Percentiles rank a stretch among this genome's conserved stretches.
These are phyloP conservation scores for Mychonastes homosphaera DNA, from an alignment of 139 green algal species.

Conservation along the genomic window DNA sequence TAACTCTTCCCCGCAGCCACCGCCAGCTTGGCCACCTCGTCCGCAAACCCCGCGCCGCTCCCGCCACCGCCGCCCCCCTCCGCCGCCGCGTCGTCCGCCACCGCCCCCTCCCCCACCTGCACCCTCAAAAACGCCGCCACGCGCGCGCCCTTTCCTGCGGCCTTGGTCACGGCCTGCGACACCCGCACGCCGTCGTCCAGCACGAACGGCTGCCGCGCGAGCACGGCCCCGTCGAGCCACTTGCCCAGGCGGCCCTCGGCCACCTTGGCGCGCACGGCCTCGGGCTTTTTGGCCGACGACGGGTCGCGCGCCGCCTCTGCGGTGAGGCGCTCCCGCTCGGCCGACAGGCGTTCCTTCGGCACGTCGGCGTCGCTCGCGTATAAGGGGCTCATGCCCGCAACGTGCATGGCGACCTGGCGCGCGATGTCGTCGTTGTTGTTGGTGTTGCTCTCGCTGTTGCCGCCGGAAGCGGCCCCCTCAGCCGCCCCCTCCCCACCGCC, in stretches of 20 bases:
- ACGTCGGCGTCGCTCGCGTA: constrained; percentile 36
- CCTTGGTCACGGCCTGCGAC: constrained; percentile 13
- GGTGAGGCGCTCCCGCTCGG: constrained; percentile 19
- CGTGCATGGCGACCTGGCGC: constrained; percentile 49
- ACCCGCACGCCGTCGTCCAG: constrained; percentile 56
- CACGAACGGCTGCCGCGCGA: constrained; percentile 50
- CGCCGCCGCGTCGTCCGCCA: constrained; percentile 14
- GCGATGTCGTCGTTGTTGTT: neutral
- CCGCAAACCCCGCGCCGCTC: constrained; percentile 59
- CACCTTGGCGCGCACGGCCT: constrained; percentile 70
- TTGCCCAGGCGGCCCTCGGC: constrained; percentile 70
- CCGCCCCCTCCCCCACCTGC: constrained; percentile 53
- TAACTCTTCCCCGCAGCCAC: too few species aligned
- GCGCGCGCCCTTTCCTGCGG: neutral
- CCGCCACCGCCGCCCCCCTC: too few species aligned
- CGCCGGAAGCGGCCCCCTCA: neutral
- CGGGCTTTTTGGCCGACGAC: constrained; percentile 52
- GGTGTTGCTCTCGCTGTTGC: neutral
- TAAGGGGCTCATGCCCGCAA: constrained; percentile 45
- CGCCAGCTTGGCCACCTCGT: constrained; percentile 51
- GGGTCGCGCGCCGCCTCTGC: too few species aligned
- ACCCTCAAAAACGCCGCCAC: constrained; percentile 29
- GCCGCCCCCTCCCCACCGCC: constrained; percentile 47
- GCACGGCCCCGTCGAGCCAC: constrained; percentile 36
- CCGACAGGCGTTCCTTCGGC: constrained; percentile 25